Conservation (phyloP, 2,329 filamentous ascomycete genomes). For the Neopestalotiopsis sp. region DNA sequence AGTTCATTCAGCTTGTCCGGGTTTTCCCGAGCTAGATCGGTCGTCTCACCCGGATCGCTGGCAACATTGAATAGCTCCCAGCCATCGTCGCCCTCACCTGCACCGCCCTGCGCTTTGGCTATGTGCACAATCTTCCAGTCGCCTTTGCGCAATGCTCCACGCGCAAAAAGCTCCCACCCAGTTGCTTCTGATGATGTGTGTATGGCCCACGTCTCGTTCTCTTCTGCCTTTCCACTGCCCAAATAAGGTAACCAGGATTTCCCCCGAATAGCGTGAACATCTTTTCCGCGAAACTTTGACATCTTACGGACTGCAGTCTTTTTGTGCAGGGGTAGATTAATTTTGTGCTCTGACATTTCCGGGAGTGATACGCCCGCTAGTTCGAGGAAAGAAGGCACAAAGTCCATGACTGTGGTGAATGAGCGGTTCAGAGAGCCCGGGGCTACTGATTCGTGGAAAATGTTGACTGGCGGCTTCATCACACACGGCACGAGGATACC, state of each 20-base stretch:
- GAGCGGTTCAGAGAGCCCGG: not conserved
- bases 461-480: not conserved
- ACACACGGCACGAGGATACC: not conserved
- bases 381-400: slow-evolving; percentile 54
- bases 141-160: slow-evolving; percentile 22
- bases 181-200: slow-evolving; percentile 22
- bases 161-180: slow-evolving; percentile 28
- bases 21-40: slow-evolving; percentile 17
- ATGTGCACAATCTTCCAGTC: slow-evolving; percentile 25
- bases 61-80: slow-evolving; percentile 26
- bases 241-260: slow-evolving; percentile 26
- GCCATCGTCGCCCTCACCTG: slow-evolving; percentile 20
- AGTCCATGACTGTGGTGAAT: slow-evolving; percentile 60
- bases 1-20: not conserved
- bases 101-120: slow-evolving; percentile 19
- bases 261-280: not conserved
- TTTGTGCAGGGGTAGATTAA: slow-evolving; percentile 23
- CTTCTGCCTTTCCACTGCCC: slow-evolving; percentile 17
- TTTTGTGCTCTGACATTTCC: slow-evolving; percentile 27
- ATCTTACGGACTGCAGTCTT: slow-evolving; percentile 22
- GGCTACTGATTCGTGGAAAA: not conserved
- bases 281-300: slow-evolving; percentile 1
- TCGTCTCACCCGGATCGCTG: slow-evolving; percentile 23
- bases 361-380: slow-evolving; percentile 49
- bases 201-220: slow-evolving; percentile 24